Base-by-base conservation (phyloP, 2,329 filamentous ascomycete genomes). In the Nothophoma quercina region DNA sequence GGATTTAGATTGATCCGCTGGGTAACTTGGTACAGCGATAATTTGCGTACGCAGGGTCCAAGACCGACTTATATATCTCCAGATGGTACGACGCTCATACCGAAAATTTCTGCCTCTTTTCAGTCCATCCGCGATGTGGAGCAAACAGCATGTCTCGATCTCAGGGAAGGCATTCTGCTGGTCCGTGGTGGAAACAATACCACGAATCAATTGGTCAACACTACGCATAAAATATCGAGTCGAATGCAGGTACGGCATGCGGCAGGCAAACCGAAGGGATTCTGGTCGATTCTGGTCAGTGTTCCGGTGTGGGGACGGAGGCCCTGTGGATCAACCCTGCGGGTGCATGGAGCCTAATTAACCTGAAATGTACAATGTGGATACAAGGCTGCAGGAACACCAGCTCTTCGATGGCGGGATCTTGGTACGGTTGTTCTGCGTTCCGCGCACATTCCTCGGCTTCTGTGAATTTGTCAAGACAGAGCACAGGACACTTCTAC, bases 251-350 rank as follows among this genome's bases (percentile, higher is more conserved):
- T 9, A 15, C 35, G 28, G 19, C 25, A 15, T 28, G 38, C 44
- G 33, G 38, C 32, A 48, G 36, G 21, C 42, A 48, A 39, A 53
- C 38, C 38, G 47, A 13, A 22, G 38, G 38, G 9, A 30, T n/a
- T n/a, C 33, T 33, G 13, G 25, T 39, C 44, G 22, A 28, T 43
- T 53, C 32, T 29, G 39, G 50, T 19, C 38, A 53, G 28, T 44
- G 15, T 43, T 53, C 50, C 50, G 50, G 28, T 44, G 50, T 43
- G 30, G 42, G 21, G 38, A 26, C 25, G 25, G 32, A 53, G 32
- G 39, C 32, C 34, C 38, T 47, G 50, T 53, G 50, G 50, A 44
- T 48, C 50, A 43, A 53, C 50, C 50, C 43, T 48, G 44, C 25
- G 32, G 22, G 12, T 39, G 26, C 26, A 33, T 44, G 38, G 22